Percentiles rank a stretch among this genome's conserved stretches.
These are phyloP conservation scores for Claviceps cyperi DNA, from an alignment of 2,329 filamentous ascomycete genomes.

Conservation along the genomic window DNA sequence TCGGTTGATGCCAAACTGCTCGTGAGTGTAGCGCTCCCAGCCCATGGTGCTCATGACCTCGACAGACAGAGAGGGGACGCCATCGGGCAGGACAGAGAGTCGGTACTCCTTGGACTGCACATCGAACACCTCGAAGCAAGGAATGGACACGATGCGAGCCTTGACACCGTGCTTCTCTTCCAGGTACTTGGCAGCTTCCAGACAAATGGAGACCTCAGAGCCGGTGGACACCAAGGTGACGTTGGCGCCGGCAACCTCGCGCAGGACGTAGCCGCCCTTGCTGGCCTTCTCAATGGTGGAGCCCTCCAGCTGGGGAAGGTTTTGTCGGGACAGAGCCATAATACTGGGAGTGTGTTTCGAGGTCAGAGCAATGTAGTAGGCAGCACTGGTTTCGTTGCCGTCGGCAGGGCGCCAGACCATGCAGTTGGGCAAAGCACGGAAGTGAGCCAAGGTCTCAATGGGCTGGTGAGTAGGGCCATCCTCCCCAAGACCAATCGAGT, in stretches of 20 bases:
- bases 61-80: slow-evolving; percentile 82
- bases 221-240: slow-evolving; percentile 89
- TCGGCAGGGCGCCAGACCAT: slow-evolving; percentile 99
- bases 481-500: slow-evolving; percentile 97
- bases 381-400: slow-evolving; percentile 94
- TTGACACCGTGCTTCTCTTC: slow-evolving; percentile 77
- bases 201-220: slow-evolving; percentile 86
- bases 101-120: slow-evolving; percentile 88
- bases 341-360: slow-evolving; percentile 84
- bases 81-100: slow-evolving; percentile 82
- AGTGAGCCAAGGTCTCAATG: slow-evolving; percentile 94
- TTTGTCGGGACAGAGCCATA: slow-evolving; percentile 90
- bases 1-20: slow-evolving; percentile 98
- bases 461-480: slow-evolving; percentile 98
- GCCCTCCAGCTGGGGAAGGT: slow-evolving; percentile 92
- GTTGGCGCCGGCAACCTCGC: slow-evolving; percentile 70
- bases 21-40: slow-evolving; percentile 98
- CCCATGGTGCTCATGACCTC: slow-evolving; percentile 96
- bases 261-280: slow-evolving; percentile 90
- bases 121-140: slow-evolving; percentile 96
- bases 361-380: slow-evolving; percentile 90
- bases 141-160: slow-evolving; percentile 86
- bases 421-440: slow-evolving; percentile 96
- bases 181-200: slow-evolving; percentile 85
- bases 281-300: slow-evolving; percentile 77